Percentiles rank a stretch among this genome's conserved stretches.
Conservation (phyloP, 2,329 filamentous ascomycete genomes). For the Monilinia laxa region DNA sequence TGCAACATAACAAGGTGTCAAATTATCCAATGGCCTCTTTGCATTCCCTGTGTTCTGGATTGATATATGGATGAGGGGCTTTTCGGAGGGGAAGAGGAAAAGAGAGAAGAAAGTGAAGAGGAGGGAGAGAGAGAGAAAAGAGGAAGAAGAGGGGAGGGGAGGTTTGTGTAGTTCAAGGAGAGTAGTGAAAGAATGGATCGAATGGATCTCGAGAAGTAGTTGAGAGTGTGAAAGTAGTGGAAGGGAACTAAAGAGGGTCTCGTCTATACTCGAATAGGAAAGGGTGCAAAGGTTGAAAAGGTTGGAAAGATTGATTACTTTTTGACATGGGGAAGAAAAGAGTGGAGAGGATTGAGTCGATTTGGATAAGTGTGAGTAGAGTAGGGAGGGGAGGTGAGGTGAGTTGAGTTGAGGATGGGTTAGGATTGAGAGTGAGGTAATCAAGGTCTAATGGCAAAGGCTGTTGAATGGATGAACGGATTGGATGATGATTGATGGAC, state of each 20-base stretch:
- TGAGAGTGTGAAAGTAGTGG: conserved; percentile 11
- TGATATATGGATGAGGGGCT: conserved; percentile 11
- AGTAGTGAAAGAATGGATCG: conserved; percentile 17
- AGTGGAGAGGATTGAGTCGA: neutral
- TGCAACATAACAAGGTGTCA: conserved; percentile 27
- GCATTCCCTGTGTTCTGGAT: neutral
- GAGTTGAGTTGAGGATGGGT: no score
- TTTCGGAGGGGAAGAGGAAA: conserved; percentile 10
- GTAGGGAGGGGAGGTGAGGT: neutral
- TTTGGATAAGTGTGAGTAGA: neutral
- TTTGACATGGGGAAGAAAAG: conserved; percentile 7
- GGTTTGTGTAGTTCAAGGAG: conserved; percentile 18
- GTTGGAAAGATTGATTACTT: conserved; percentile 3
- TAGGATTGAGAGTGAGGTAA: no score
- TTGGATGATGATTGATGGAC: no score
- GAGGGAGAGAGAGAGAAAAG: neutral
- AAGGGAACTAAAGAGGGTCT: neutral
- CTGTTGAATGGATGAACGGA: no score
- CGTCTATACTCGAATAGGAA: neutral
- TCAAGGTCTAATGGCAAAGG: no score
- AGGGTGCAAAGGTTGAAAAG: neutral
- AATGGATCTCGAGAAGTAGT: conserved; percentile 20
- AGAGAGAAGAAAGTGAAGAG: conserved; percentile 17
- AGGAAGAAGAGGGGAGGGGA: conserved; percentile 1
- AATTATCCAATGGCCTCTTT: conserved; percentile 22